Base-by-base conservation (phyloP, 2,329 filamentous ascomycete species). In the Xylaria sp. region DNA sequence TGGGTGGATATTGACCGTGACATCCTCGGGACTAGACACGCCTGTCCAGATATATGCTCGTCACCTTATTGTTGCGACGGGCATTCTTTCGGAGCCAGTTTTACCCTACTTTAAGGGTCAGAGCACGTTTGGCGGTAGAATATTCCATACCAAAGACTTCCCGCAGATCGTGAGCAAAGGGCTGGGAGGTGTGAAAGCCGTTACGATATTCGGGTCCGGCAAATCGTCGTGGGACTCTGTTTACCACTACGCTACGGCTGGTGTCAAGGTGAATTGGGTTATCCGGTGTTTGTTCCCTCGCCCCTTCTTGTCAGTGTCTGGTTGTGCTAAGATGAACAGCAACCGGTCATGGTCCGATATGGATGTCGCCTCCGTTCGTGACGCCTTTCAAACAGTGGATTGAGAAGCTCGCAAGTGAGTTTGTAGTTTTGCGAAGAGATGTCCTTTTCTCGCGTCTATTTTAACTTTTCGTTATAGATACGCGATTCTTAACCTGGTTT, bases 401-500 rank as follows among this genome's bases (percentile, higher is more conserved):
- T 0, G 86, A 88, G 73, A 81, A 83, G 69, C 80, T 88, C 25
- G 8, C 79, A 82, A 29, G 81, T 82, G 44, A 80, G 82, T 76
- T 35, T 35, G 32, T 35, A 35, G n/a, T 10, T 35, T 35, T 1
- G 10, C 10, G 2, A 35, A 35, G 32, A 35, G 2, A 0, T 35
- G 35, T n/a, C 27, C 1, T 8, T n/a, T 25, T 48, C 65, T 70
- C 16, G 65, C 23, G 54, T 60, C 42, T n/a, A 16, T 42, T 18
- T 12, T 42, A 42, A 42, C 16, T 13, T 13, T 18, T 10, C 13
- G 1, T 48, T 23, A 23, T 0, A 83, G 82, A 85, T 47, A 90
- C 86, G 0, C 88, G 92, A 0, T 83, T 91, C 68, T 79, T 94
- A 51, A 91, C 88, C 1, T 94, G 91, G 89, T 89, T 94, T 78